phyloP scores from a whole-genome alignment of 768 basidiomycete species.

The Trichaptum fuscoviolaceum region DNA sequence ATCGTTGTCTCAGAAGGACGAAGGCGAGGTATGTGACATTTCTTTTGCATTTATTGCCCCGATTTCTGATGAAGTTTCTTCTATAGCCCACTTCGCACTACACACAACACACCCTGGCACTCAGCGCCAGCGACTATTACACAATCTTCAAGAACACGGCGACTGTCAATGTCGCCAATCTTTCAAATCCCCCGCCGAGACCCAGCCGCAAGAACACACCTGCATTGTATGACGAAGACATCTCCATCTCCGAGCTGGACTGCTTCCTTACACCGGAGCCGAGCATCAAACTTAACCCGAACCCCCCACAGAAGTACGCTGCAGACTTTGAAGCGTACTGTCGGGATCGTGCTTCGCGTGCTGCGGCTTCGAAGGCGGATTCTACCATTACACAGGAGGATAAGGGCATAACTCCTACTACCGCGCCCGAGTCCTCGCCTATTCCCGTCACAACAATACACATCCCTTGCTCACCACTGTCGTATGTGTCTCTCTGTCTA shows the following conservation, averaged over 20 bases:
- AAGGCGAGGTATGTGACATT: too few relatives aligned
- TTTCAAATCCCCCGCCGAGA: neutral
- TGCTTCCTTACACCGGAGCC: neutral
- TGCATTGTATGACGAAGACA: neutral
- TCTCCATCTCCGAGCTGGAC: neutral
- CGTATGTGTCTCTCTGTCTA: neutral
- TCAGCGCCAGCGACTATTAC: neutral
- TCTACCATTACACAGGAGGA: neutral
- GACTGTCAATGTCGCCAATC: neutral
- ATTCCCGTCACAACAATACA: neutral
- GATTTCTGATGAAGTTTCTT: too few relatives aligned
- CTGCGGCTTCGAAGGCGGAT: neutral
- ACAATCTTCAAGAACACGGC: neutral
- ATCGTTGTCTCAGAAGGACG: neutral
- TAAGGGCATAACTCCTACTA: constrained; percentile 12
- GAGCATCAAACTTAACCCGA: neutral
- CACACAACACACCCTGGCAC: neutral
- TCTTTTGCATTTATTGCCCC: too few relatives aligned
- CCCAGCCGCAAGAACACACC: neutral
- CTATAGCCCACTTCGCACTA: neutral
- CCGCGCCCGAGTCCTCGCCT: neutral
- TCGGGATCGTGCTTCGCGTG: neutral
- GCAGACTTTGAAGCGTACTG: neutral
- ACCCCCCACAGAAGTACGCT: neutral
- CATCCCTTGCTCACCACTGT: neutral